Evolutionary conservation across 805 yeast genomes (phyloP), one percentile per base, ranked within the genome.

Genomic region (Kregervanrija pseudodelftensis): DNA sequence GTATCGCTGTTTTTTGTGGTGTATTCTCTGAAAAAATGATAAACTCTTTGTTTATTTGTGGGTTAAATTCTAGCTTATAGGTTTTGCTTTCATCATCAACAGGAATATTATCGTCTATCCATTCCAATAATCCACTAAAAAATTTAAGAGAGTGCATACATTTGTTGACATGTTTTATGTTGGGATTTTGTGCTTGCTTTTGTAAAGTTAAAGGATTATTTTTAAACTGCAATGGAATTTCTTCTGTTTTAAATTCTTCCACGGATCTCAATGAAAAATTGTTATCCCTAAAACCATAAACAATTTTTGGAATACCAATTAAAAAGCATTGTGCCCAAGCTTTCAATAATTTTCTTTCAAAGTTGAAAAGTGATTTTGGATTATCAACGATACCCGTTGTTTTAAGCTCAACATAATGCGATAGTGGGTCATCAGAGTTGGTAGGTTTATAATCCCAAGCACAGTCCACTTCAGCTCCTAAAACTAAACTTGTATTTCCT

Each of bases 271-370:
- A 65, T n/a, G 74, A 61, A 37, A 83, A 70, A 32, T 77, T 65
- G 13, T 84, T 84, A 59, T 88, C 95, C 53, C 96, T 74, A 63
- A 85, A 93, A 0, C 97, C 99, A 58, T 86, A 86, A 4, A 85
- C 74, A 4, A 91, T 73, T 47, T 76, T 76, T n/a, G 84, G 80
- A 15, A 93, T 75, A 4, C 99, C 99, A 38, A 87, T 70, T 16
- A 93, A 68, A 61, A 89, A 93, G 50, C 95, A 84, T 66, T 89
- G 98, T 2, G 95, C 87, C 99, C 99, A 93, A 0, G 95, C 74
- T 49, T 70, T 76, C 59, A 83, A 77, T 38, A 93, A 66, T 63
- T 88, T 89, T 44, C 72, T 73, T 58, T 91, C 96, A 58, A 91
- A 88, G 14, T 60, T 72, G 34, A 70, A 70, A 12, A 83, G 79